Evolutionary conservation across 2,329 filamentous ascomycete genomes (phyloP), one percentile per base, ranked within the genome.

Genomic region (Neocatenulostroma microsporum): DNA sequence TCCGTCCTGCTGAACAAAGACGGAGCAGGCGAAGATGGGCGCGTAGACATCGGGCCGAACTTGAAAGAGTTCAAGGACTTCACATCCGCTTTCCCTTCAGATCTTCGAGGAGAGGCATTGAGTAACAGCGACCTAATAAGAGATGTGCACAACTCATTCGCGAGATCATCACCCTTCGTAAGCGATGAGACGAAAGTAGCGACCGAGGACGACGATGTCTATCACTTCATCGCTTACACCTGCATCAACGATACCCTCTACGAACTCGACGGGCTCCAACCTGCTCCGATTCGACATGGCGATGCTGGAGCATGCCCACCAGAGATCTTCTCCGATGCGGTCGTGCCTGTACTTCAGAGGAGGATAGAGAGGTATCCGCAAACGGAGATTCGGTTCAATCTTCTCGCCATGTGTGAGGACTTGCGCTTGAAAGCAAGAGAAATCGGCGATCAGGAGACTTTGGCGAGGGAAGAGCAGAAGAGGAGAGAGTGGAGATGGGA

Each of bases 191-290:
- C 82, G 49, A 75, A 80, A 9, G 69, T 77, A 9, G 74, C 75
- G 11, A 75, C 73, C n/a, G 78, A 79, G 44, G 72, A 84, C 37
- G 87, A 94, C 54, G 91, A 96, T 56, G 84, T 89, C 19, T 98
- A 93, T 66, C 91, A 98, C 67, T 98, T 98, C 63, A 87, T 98
- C 54, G 91, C 88, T 21, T 98, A 98, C 65, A 88, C 86, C 7
- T 75, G 80, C 36, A 73, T 94, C 49, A 76, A 82, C 56, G 82
- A 80, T 47, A 78, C 68, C 4, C 73, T 98, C 37, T 98, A 95
- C 70, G 91, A 98, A 66, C 74, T 98, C 35, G 91, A 98, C 62
- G 91, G 91, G 13, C 70, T 98, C 46, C 89, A 96, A 64, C 86
- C 87, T 3, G 83, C 84, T 39, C 91, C 91, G 37, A 95, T 98